phyloP scores from a whole-genome alignment of 441 rosid species.

The Populus hybrid region DNA sequence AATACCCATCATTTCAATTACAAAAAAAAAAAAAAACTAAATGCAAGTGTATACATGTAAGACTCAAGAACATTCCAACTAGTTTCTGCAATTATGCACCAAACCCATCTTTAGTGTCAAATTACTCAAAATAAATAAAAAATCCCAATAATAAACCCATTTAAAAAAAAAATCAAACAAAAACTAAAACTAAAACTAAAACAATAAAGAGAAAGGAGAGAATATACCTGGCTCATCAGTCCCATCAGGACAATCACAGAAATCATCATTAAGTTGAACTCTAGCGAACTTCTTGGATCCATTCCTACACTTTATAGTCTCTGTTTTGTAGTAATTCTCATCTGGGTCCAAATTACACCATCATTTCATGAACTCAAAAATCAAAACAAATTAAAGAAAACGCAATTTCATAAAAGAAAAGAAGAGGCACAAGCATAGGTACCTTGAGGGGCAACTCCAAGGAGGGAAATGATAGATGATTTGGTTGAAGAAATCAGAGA shows the following conservation, averaged over 20 bases:
- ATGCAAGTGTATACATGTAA: background rate
- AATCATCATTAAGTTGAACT: conserved; percentile 87
- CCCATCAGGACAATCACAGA: conserved; percentile 89
- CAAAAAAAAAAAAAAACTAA: background rate
- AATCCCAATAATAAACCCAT: background rate
- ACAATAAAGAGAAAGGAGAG: background rate
- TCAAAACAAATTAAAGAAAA: background rate
- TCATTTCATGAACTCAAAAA: background rate
- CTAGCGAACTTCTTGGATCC: conserved; percentile 74
- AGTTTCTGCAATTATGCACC: background rate
- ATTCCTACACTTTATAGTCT: conserved; percentile 67
- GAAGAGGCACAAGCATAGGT: background rate
- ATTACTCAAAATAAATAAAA: background rate
- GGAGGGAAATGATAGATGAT: conserved; percentile 14
- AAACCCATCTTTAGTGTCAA: background rate
- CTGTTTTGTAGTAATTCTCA: conserved; percentile 59
- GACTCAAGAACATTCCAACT: background rate
- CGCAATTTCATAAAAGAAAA: background rate
- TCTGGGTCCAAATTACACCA: conserved; percentile 36
- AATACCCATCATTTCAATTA: no score
- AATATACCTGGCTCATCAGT: conserved; percentile 83
- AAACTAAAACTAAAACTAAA: no score
- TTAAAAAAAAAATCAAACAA: no score
- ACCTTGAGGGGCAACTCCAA: conserved; percentile 34
- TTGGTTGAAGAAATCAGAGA: conserved; percentile 7